Base-by-base conservation (phyloP, 805 yeast genomes). In the Pichia paraexigua region DNA sequence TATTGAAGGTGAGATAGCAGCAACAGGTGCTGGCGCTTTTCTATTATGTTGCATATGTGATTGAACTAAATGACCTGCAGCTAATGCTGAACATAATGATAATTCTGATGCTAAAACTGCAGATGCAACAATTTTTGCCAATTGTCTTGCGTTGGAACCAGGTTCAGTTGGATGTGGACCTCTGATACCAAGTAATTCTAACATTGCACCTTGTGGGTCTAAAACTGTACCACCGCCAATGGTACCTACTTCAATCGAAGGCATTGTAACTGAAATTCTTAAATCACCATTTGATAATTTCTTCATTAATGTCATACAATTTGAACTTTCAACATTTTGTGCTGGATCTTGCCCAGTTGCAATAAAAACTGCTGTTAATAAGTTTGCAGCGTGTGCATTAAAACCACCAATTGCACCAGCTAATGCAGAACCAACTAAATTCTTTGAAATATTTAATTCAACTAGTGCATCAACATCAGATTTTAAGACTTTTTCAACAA, bases 281-380 rank as follows among this genome's bases (percentile, higher is more conserved):
- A 94, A 77, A 63, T 88, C 87, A 15, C 97, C 99, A 41, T 77
- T 75, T 43, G 68, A 63, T 47, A 76, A 75, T 66, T 87, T 89
- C 62, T 84, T 83, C 95, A 94, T 91, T 59, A 94, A 75, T 1
- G 99, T 94, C 53, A 94, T 92, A 83, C 99, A 94, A 71, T 91
- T 92, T 32, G 97, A 89, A 54, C 95, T 84, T 73, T 92, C 99
- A 49, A 94, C 97, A 64, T 94, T 94, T 73, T 94, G 99, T 1
- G 99, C 99, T n/a, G 99, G 99, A 71, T 94, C 99, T 74, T 94
- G 99, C 52, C 99, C 99, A 53, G 96, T 80, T 5, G 99, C 99
- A 57, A 94, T 72, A 67, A 72, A 94, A 25, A 94, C 84, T 12
- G 99, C 98, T 37, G 99, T 95, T 37, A 94, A 92, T 59, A 94